These are phyloP conservation scores for Galeopsis tetrahit DNA, from an alignment of 257 asterid species.

Conservation along the genomic window DNA sequence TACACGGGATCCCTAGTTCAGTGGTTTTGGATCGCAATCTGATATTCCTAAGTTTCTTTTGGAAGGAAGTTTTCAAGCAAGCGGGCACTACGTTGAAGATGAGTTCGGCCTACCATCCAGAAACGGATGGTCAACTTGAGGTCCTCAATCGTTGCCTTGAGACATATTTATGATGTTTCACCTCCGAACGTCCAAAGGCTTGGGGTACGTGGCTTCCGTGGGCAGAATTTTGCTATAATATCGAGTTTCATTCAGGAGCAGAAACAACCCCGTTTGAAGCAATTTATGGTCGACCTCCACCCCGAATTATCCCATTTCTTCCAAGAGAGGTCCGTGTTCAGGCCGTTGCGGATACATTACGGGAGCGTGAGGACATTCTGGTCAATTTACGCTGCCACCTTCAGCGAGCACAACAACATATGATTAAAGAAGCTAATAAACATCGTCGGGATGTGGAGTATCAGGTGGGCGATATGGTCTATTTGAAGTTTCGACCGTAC, in stretches of 20 bases:
- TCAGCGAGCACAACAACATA: no score
- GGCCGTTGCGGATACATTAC: background rate
- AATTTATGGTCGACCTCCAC: background rate
- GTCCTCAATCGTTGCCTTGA: background rate
- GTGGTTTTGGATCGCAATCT: no score
- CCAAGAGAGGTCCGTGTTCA: background rate
- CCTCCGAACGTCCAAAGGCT: background rate
- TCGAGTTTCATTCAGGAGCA: background rate
- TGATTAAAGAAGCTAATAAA: no score
- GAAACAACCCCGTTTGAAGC: background rate
- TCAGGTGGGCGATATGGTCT: no score
- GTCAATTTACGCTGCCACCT: no score
- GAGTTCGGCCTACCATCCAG: background rate
- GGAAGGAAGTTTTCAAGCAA: background rate
- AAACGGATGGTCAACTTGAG: background rate
- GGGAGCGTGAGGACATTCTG: background rate
- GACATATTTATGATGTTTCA: background rate
- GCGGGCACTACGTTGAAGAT: background rate
- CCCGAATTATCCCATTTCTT: background rate
- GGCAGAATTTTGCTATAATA: background rate
- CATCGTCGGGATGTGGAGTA: no score
- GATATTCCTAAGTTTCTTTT: background rate
- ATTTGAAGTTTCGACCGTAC: no score
- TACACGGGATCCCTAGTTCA: background rate
- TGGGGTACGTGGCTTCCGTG: background rate